Percentiles rank a stretch among this genome's conserved stretches.
Conservation (phyloP, 768 basidiomycete genomes). For the Lentinula boryana region DNA sequence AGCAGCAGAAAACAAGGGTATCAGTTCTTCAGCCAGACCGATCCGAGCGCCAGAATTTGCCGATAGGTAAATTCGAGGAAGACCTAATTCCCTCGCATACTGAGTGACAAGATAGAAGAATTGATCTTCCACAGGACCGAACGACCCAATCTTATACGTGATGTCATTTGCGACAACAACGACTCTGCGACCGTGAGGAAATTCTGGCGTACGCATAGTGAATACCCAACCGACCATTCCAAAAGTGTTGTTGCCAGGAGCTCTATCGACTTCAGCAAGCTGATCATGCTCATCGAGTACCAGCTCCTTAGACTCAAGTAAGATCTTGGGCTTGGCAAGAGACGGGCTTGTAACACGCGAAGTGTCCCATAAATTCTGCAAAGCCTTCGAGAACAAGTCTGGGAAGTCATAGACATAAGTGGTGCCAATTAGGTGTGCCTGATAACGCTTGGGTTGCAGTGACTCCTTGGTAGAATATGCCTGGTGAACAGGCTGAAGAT, state of each 20-base stretch:
- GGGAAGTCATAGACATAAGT: slow-evolving; percentile 99
- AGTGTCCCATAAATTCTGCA: slow-evolving; percentile 88
- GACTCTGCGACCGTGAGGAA: slow-evolving; percentile 76
- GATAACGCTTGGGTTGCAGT: slow-evolving; percentile 96
- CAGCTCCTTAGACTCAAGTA: slow-evolving; percentile 83
- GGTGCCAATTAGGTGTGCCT: slow-evolving; percentile 96
- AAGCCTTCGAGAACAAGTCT: slow-evolving; percentile 94
- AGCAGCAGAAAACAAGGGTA: slow-evolving; percentile 83
- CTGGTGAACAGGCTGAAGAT: slow-evolving; percentile 91
- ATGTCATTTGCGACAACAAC: slow-evolving; percentile 97
- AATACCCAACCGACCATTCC: slow-evolving; percentile 99
- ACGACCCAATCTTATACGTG: slow-evolving; percentile 97
- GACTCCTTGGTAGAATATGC: slow-evolving; percentile 97
- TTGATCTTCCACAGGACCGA: slow-evolving; percentile 92
- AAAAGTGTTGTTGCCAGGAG: slow-evolving; percentile 89
- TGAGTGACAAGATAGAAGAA: slow-evolving; percentile 95
- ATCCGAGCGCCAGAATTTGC: slow-evolving; percentile 98
- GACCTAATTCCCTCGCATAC: slow-evolving; percentile 81
- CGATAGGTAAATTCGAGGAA: slow-evolving; percentile 95
- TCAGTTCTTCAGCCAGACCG: slow-evolving; percentile 89
- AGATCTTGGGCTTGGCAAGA: slow-evolving; percentile 66
- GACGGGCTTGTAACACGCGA: slow-evolving; percentile 59
- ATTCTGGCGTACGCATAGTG: slow-evolving; percentile 89
- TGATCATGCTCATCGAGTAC: slow-evolving; percentile 92
- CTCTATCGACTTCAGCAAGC: slow-evolving; percentile 83